phyloP scores from a whole-genome alignment of 257 asterid species.

The Leptodermis oblonga region DNA sequence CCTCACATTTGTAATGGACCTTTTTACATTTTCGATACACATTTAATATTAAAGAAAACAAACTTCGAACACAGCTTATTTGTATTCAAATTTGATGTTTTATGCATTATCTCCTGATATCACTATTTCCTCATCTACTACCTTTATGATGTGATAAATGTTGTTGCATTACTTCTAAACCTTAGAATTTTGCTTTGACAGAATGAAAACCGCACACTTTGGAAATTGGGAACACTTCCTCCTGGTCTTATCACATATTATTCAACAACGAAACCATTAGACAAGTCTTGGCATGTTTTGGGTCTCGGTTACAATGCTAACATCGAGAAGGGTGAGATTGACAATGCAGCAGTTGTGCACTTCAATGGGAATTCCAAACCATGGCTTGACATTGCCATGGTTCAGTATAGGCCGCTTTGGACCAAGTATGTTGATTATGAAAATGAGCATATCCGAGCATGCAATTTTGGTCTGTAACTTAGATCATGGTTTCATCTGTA shows the following conservation, averaged over 20 bases:
- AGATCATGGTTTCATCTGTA: slow-evolving; percentile 20
- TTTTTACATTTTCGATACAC: too few species aligned
- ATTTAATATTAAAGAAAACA: too few species aligned
- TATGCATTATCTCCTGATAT: neutral
- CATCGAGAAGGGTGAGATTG: slow-evolving; percentile 79
- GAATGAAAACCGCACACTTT: slow-evolving; percentile 62
- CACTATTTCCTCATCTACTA: neutral
- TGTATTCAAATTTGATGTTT: neutral
- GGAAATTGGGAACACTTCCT: slow-evolving; percentile 89
- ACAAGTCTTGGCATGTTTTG: slow-evolving; percentile 91
- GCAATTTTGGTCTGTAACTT: slow-evolving; percentile 71
- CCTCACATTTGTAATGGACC: too few species aligned
- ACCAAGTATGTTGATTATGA: slow-evolving; percentile 74
- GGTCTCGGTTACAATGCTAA: slow-evolving; percentile 91
- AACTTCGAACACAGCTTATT: neutral
- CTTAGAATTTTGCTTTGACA: slow-evolving; percentile 21
- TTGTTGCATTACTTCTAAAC: neutral
- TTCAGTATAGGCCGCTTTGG: slow-evolving; percentile 78
- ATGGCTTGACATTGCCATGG: slow-evolving; percentile 86
- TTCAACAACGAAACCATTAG: slow-evolving; percentile 85
- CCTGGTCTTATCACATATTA: slow-evolving; percentile 85
- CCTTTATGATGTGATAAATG: neutral
- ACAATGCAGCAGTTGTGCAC: slow-evolving; percentile 84
- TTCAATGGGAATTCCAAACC: slow-evolving; percentile 88
- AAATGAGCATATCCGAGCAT: slow-evolving; percentile 66